Base-by-base conservation (phyloP, 140 eudicot species). In the Senecio squalidus region DNA sequence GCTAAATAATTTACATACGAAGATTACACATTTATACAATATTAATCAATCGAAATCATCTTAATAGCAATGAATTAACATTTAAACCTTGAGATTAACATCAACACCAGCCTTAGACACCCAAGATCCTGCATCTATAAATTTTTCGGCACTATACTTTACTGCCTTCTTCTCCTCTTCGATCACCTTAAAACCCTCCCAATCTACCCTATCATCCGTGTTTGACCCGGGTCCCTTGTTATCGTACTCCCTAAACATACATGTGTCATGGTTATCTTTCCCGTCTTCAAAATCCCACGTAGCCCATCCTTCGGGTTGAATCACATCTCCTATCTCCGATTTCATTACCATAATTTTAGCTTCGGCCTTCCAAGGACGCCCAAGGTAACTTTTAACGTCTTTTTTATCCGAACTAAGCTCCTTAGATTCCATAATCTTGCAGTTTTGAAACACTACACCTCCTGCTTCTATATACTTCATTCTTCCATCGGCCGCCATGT, bases 281-380 rank as follows among this genome's bases (percentile, higher is more conserved):
- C 55, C 63, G 13, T 62, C 46, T 5, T 39, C 15, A 0, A 15
- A 5, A 17, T 36, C 45, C 66, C 39, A 13, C 10, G 30, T 16
- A 9, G 34, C 0, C 84, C 86, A 87, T 45, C 94, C 96, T 33
- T 65, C 75, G 0, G 86, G 84, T 2, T 61, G 60, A n/a, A 87
- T 68, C 8, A 83, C 0, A 11, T 76, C 82, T 9, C 49, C 86
- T 0, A 87, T 74, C 15, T 70, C 69, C 0, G 80, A 22, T 38
- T 83, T 80, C 86, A 83, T 78, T n/a, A 87, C 72, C 5, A 81
- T 51, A 6, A 73, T 73, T 30, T 72, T 78, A 0, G 96, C 70
- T 13, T 63, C 70, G 2, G 59, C 28, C 64, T 76, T 78, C 80
- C 75, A 73, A 6, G 96, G 94, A 8, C 94, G 72, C 1, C 96